A percentile compares a stretch with the other conserved stretches of the same genome.
Conservation (phyloP, 257 asterid genomes). For the Thymus mandschuricus region DNA sequence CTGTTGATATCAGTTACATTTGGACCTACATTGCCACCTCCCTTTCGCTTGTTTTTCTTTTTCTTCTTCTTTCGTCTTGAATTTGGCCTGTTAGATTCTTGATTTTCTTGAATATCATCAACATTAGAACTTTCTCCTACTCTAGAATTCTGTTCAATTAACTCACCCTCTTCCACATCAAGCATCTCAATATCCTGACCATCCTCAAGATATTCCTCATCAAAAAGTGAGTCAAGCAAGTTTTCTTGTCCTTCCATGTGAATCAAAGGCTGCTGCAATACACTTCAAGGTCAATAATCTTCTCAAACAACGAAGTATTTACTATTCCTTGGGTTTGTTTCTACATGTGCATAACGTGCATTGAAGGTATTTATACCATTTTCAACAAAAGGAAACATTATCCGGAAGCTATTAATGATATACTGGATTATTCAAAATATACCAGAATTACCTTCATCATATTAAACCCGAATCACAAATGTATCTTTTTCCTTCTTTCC, state of each 20-base stretch:
- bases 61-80: slow-evolving; percentile 57
- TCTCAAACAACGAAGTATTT: slow-evolving; percentile 2
- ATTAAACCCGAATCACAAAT: too few relatives aligned
- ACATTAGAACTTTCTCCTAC: slow-evolving; percentile 45
- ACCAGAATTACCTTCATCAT: too few relatives aligned
- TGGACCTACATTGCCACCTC: slow-evolving; percentile 48
- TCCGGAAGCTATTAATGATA: not conserved
- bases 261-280: slow-evolving; percentile 35
- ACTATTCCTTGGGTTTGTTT: too few relatives aligned
- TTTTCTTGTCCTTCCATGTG: slow-evolving; percentile 65
- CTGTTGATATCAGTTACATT: slow-evolving; percentile 61
- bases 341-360: not conserved
- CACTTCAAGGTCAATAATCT: slow-evolving; percentile 23
- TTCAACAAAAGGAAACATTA: not conserved
- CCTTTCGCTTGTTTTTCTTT: slow-evolving; percentile 60
- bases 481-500: too few relatives aligned
- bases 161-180: slow-evolving; percentile 87
- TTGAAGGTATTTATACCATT: not conserved
- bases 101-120: slow-evolving; percentile 39
- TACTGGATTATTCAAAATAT: not conserved
- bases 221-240: slow-evolving; percentile 57
- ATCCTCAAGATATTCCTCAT: slow-evolving; percentile 54
- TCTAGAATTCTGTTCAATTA: slow-evolving; percentile 48
- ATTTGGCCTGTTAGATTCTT: slow-evolving; percentile 37
- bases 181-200: slow-evolving; percentile 75